These are phyloP conservation scores for Colletotrichum spaethianum DNA, from an alignment of 2,329 filamentous ascomycete species.

Conservation along the genomic window DNA sequence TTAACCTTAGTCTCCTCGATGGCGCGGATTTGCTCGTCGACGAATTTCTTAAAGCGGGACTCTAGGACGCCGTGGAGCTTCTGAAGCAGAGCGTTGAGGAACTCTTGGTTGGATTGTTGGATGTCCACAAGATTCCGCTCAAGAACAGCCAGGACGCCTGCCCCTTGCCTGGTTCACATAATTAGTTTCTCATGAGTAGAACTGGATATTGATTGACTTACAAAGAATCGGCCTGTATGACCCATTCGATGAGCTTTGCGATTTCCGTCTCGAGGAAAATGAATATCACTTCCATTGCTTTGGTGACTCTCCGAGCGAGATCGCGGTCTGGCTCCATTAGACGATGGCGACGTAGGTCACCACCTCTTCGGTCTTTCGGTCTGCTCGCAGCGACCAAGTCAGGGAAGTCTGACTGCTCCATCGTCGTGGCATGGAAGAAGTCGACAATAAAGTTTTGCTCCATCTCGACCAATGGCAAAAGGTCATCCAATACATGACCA, in stretches of 20 bases:
- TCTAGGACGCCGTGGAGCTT: slow-evolving; percentile 83
- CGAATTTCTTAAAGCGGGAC: slow-evolving; percentile 85
- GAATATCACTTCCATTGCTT: slow-evolving; percentile 91
- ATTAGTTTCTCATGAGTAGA: background rate
- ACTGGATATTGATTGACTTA: slow-evolving; percentile 62
- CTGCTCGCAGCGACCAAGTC: slow-evolving; percentile 79
- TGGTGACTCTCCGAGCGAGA: slow-evolving; percentile 86
- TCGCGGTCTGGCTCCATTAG: slow-evolving; percentile 91
- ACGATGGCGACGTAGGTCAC: slow-evolving; percentile 80
- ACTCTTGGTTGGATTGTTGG: slow-evolving; percentile 94
- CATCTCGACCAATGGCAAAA: slow-evolving; percentile 86
- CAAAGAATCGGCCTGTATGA: slow-evolving; percentile 83
- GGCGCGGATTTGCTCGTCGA: slow-evolving; percentile 94
- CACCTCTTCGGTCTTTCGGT: slow-evolving; percentile 78
- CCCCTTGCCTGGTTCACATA: slow-evolving; percentile 77
- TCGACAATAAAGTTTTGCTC: slow-evolving; percentile 99
- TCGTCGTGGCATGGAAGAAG: slow-evolving; percentile 94
- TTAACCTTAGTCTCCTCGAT: slow-evolving; percentile 99
- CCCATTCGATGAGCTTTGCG: slow-evolving; percentile 87
- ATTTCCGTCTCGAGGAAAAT: slow-evolving; percentile 85
- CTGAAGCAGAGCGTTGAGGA: slow-evolving; percentile 83
- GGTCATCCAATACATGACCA: slow-evolving; percentile 82
- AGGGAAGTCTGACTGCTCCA: slow-evolving; percentile 85
- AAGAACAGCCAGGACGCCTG: slow-evolving; percentile 86
- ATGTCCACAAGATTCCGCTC: slow-evolving; percentile 85